A percentile compares a stretch with the other conserved stretches of the same genome.
Evolutionary conservation across 495 filamentous ascomycete genomes (phyloP).

Genomic region (Rusavskia elegans): DNA sequence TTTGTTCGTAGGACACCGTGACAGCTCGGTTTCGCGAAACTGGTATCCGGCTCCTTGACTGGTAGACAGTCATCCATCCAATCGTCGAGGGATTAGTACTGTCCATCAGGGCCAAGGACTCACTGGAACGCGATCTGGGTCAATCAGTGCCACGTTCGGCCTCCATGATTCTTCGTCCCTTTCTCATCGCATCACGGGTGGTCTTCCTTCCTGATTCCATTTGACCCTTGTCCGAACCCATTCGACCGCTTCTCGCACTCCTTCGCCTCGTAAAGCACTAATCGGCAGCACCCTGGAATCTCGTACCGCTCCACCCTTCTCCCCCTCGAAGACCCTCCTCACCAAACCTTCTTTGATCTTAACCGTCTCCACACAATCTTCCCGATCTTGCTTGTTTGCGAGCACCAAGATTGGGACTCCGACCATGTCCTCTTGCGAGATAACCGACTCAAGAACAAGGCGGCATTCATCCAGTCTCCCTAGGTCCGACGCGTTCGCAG

Average conservation of each 20-base stretch:
- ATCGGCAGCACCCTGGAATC: conserved; percentile 87
- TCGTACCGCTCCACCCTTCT: conserved; percentile 65
- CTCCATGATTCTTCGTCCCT: too few relatives aligned
- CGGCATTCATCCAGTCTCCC: conserved; percentile 74
- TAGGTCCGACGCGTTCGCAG: conserved; percentile 19
- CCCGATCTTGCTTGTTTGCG: conserved; percentile 94
- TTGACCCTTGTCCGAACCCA: conserved; percentile 82
- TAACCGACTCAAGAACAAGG: conserved; percentile 71
- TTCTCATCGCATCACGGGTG: conserved; percentile 71
- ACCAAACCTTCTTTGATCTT: conserved; percentile 92
- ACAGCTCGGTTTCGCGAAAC: too few relatives aligned
- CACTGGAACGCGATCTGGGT: too few relatives aligned
- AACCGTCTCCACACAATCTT: conserved; percentile 95
- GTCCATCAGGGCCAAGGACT: too few relatives aligned
- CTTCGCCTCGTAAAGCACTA: conserved; percentile 77
- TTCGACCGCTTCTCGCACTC: conserved; percentile 87
- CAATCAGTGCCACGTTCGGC: too few relatives aligned
- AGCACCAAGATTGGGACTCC: conserved; percentile 85
- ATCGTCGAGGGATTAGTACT: too few relatives aligned
- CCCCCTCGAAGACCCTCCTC: conserved; percentile 85
- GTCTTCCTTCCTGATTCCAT: conserved; percentile 89
- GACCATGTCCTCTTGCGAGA: conserved; percentile 69
- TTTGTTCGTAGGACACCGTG: too few relatives aligned
- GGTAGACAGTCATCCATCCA: too few relatives aligned
- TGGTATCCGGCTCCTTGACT: too few relatives aligned